Evolutionary conservation across 257 asterid genomes (phyloP).

Genomic region (Nicotiana tabacum): DNA sequence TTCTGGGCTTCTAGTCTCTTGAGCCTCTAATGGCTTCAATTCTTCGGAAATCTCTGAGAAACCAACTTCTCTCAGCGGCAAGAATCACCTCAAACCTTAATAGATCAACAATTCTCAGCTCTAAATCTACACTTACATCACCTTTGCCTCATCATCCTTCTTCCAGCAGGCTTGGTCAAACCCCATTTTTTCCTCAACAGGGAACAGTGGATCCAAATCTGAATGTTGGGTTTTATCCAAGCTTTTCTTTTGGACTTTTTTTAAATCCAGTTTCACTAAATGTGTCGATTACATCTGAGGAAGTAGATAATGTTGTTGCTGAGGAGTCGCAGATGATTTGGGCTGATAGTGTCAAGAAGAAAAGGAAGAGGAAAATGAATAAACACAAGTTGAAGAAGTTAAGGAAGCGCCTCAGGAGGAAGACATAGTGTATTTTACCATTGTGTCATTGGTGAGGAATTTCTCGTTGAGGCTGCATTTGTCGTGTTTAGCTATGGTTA

Average conservation of each 20-base stretch:
- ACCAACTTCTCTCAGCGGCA: slow-evolving; percentile 37
- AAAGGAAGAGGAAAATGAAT: slow-evolving; percentile 89
- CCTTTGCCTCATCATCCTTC: slow-evolving; percentile 16
- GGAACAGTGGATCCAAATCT: slow-evolving; percentile 17
- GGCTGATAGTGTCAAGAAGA: slow-evolving; percentile 87
- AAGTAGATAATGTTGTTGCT: slow-evolving; percentile 14
- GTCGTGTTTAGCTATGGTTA: neutral
- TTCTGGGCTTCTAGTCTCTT: neutral
- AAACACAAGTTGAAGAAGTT: slow-evolving; percentile 85
- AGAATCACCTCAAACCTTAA: slow-evolving; percentile 20
- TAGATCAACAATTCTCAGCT: slow-evolving; percentile 19
- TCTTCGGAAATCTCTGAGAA: slow-evolving; percentile 42
- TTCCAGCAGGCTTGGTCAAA: slow-evolving; percentile 10
- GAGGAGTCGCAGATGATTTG: slow-evolving; percentile 44
- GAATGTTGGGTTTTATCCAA: slow-evolving; percentile 32
- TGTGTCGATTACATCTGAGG: slow-evolving; percentile 22
- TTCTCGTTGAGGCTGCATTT: neutral
- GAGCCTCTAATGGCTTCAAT: slow-evolving; percentile 34
- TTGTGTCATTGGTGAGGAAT: slow-evolving; percentile 8
- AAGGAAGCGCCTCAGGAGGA: slow-evolving; percentile 61
- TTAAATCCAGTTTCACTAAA: slow-evolving; percentile 39
- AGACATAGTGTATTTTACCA: slow-evolving; percentile 19
- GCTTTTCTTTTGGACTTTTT: slow-evolving; percentile 46
- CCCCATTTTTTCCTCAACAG: slow-evolving; percentile 12
- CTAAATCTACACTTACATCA: slow-evolving; percentile 15